Conservation (phyloP, 202 grass and related monocot species). For the Miscanthus sacchariflorus region DNA sequence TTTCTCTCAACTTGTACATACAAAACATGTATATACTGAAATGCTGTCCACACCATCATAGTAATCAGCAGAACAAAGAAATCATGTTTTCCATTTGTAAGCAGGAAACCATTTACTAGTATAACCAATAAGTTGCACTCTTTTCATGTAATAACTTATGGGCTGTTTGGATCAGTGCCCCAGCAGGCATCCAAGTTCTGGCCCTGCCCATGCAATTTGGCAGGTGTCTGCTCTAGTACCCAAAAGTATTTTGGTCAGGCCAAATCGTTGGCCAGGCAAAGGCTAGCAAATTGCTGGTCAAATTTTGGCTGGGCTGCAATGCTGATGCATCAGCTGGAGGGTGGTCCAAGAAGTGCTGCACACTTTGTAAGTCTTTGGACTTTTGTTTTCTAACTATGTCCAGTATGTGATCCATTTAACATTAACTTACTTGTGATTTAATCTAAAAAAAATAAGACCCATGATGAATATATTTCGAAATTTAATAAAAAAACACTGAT, state of each 20-base stretch:
- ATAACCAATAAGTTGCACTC: not conserved
- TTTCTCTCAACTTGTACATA: not conserved
- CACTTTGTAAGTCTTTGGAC: not conserved
- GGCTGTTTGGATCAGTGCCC: not conserved
- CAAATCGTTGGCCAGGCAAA: too few relatives aligned
- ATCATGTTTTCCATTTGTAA: not conserved
- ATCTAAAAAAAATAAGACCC: not conserved
- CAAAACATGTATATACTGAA: not conserved
- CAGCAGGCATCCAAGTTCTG: not conserved
- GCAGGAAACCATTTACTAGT: constrained; percentile 25
- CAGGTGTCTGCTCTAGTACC: too few relatives aligned
- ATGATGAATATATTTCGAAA: not conserved
- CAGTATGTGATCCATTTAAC: not conserved
- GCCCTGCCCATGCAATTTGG: not conserved
- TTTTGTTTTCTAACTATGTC: not conserved
- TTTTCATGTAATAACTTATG: not conserved
- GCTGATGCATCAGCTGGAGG: not conserved
- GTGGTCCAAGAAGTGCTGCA: not conserved
- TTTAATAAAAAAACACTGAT: not conserved
- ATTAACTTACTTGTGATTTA: not conserved
- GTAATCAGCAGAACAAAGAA: not conserved
- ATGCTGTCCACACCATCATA: not conserved
- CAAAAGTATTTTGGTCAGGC: too few relatives aligned
- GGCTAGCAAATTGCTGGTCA: too few relatives aligned
- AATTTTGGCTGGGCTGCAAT: not conserved